Evolutionary conservation across 2,329 filamentous ascomycete genomes (phyloP).

Genomic region (Huntiella abstrusa): DNA sequence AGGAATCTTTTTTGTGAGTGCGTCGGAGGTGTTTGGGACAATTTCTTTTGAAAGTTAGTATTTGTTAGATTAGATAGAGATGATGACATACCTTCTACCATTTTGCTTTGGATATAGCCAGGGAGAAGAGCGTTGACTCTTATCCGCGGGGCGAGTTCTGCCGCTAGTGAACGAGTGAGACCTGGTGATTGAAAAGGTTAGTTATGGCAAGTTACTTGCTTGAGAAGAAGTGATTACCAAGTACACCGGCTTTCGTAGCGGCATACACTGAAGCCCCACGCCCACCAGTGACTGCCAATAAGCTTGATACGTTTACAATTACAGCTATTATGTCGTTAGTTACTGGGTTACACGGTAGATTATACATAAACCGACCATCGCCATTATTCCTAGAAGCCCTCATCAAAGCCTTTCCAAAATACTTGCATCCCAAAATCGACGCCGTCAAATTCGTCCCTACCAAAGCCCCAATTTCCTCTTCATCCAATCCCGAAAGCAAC

Average conservation of each 20-base stretch:
- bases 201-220: background rate
- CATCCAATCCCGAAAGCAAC: conserved; percentile 37
- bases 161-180: conserved; percentile 48
- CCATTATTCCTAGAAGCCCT: conserved; percentile 6
- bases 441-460: conserved; percentile 52
- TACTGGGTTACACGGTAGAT: background rate
- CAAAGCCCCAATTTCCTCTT: conserved; percentile 33
- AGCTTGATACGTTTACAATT: conserved; percentile 67
- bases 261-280: conserved; percentile 56
- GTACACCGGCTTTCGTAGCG: conserved; percentile 61
- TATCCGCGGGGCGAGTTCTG: conserved; percentile 41
- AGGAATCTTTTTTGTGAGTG: conserved; percentile 11
- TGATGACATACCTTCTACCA: conserved; percentile 45
- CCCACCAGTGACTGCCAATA: conserved; percentile 52
- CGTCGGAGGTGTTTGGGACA: background rate
- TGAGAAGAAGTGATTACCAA: conserved; percentile 28
- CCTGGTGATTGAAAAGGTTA: conserved; percentile 23
- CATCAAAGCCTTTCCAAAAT: conserved; percentile 16
- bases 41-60: conserved; percentile 5
- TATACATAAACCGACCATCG: conserved; percentile 4
- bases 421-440: conserved; percentile 43
- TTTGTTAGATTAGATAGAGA: background rate
- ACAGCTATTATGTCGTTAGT: conserved; percentile 27
- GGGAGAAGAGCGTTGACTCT: conserved; percentile 67
- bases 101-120: conserved; percentile 65